Percentiles rank a stretch among this genome's conserved stretches.
These are phyloP conservation scores for Ulota crispa DNA, from an alignment of 225 moss, liverwort and hornwort species.

Conservation along the genomic window DNA sequence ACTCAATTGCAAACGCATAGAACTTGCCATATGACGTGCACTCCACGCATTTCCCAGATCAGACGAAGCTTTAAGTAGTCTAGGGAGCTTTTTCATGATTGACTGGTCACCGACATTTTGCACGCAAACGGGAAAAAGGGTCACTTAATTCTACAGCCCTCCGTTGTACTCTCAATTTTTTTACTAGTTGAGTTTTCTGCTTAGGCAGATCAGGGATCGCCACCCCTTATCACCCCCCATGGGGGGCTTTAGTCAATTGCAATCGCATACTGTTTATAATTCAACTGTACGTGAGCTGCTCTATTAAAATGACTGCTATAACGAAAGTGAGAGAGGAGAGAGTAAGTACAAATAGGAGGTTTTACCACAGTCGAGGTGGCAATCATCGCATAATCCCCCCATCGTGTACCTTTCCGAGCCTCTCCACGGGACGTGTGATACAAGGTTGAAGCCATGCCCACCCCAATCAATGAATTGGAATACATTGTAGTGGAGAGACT, in stretches of 20 bases:
- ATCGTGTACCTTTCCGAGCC: slow-evolving; percentile 71
- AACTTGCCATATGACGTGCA: too few species aligned
- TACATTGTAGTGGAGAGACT: slow-evolving; percentile 64
- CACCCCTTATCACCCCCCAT: too few species aligned
- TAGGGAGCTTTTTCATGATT: too few species aligned
- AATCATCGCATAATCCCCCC: slow-evolving; percentile 95
- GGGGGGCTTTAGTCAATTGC: neutral
- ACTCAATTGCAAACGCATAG: neutral
- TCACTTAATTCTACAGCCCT: too few species aligned
- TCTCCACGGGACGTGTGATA: slow-evolving; percentile 91
- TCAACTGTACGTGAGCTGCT: neutral
- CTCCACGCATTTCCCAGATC: too few species aligned
- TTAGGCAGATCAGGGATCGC: too few species aligned
- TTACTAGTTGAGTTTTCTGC: too few species aligned
- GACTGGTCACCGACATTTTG: too few species aligned
- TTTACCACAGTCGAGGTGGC: slow-evolving; percentile 84
- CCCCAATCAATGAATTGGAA: slow-evolving; percentile 84
- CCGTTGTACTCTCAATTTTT: too few species aligned
- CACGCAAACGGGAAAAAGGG: too few species aligned
- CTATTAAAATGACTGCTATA: neutral
- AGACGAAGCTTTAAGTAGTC: too few species aligned
- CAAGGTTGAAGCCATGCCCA: slow-evolving; percentile 82
- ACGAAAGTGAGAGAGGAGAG: neutral
- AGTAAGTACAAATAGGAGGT: neutral
- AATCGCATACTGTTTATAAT: neutral